Evolutionary conservation across 75 land plant species (phyloP).

Genomic region (Selaginella tamariscina): DNA sequence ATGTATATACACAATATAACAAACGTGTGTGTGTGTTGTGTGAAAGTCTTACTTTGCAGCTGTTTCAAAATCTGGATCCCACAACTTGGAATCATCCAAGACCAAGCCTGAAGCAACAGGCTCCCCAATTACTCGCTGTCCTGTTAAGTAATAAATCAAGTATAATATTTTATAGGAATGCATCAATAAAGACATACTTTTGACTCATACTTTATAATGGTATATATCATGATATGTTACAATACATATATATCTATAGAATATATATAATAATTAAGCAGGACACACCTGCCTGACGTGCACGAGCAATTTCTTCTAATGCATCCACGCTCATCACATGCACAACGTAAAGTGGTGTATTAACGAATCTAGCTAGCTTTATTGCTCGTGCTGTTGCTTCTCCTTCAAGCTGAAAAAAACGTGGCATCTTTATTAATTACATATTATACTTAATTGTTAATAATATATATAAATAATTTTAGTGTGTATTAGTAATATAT

Average conservation of each 20-base stretch:
- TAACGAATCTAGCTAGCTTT: constrained; percentile 74
- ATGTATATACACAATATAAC: neutral
- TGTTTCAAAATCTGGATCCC: constrained; percentile 74
- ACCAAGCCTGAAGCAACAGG: constrained; percentile 76
- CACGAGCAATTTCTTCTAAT: constrained; percentile 84
- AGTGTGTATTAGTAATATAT: neutral
- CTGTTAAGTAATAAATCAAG: constrained; percentile 27
- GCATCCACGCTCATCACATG: constrained; percentile 99
- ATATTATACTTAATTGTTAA: too few species aligned
- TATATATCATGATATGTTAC: neutral
- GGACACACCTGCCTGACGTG: constrained; percentile 63
- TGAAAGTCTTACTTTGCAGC: constrained; percentile 93
- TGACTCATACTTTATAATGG: too few species aligned
- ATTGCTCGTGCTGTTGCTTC: constrained; percentile 96
- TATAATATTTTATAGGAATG: too few species aligned
- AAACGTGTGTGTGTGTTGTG: too few species aligned
- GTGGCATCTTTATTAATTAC: too few species aligned
- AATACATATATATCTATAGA: neutral
- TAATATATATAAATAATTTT: too few species aligned
- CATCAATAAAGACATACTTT: too few species aligned
- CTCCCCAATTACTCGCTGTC: constrained; percentile 95
- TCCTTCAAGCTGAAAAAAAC: constrained; percentile 93
- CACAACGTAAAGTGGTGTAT: constrained; percentile 95
- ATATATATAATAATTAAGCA: neutral
- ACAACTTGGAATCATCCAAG: constrained; percentile 73